Conservation (phyloP, 2,329 filamentous ascomycete species). For the Colletotrichum theobromicola region DNA sequence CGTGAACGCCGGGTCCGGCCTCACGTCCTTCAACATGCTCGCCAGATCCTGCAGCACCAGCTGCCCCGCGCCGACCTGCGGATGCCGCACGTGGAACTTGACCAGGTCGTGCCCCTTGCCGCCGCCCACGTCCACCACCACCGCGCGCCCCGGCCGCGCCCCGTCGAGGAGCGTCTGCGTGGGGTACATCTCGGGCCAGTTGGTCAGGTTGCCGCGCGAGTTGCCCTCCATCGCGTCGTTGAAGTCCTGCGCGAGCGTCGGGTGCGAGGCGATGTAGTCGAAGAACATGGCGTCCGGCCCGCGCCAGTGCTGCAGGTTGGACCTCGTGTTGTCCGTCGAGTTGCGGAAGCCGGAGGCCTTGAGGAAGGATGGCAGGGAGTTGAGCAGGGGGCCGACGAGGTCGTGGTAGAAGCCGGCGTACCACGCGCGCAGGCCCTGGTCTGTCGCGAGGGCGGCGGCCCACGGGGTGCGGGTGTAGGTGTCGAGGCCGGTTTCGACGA, state of each 20-base stretch:
- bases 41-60: constrained; percentile 40
- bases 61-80: constrained; percentile 25
- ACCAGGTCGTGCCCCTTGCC: constrained; percentile 40
- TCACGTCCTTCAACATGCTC: constrained; percentile 32
- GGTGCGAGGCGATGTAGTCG: constrained; percentile 32
- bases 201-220: constrained; percentile 39
- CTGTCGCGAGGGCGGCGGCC: constrained; percentile 31
- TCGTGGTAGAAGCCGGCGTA: constrained; percentile 39
- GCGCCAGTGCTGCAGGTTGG: constrained; percentile 37
- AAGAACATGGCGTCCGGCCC: constrained; percentile 33
- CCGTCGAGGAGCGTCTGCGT: constrained; percentile 28
- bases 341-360: constrained; percentile 37
- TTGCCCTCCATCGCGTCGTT: constrained; percentile 42
- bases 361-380: constrained; percentile 35
- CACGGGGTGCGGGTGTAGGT: constrained; percentile 38
- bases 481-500: constrained; percentile 37
- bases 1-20: constrained; percentile 28
- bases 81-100: constrained; percentile 34
- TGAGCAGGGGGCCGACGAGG: constrained; percentile 35
- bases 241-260: constrained; percentile 33
- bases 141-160: constrained; percentile 29
- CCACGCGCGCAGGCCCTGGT: constrained; percentile 31
- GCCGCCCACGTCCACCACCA: constrained; percentile 41
- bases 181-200: constrained; percentile 35
- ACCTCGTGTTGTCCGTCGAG: constrained; percentile 34